These are phyloP conservation scores for Theobroma cacao DNA, from an alignment of 345 rosid species.

Conservation along the genomic window DNA sequence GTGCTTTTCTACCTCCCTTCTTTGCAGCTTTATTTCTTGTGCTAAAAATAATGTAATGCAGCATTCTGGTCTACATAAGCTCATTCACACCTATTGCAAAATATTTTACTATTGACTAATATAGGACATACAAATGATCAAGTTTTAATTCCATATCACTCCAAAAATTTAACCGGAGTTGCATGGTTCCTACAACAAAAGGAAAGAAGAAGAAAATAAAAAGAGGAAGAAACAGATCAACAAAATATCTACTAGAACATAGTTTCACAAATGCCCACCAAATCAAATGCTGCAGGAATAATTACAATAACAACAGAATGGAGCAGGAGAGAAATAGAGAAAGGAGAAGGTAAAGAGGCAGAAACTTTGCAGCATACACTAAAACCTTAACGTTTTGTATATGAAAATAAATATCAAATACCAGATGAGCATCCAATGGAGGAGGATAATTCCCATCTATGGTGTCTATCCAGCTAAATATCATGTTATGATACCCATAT, in stretches of 20 bases:
- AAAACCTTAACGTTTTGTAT: not conserved
- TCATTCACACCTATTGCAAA: not conserved
- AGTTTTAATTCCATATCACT: not conserved
- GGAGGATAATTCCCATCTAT: slow-evolving; percentile 83
- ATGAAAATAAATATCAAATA: slow-evolving; percentile 23
- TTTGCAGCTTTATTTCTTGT: not conserved
- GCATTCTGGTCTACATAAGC: not conserved
- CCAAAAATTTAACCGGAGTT: not conserved
- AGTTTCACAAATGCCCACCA: not conserved
- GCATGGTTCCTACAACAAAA: not conserved
- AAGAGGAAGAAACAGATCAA: not conserved
- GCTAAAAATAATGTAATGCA: not conserved
- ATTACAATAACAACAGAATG: not conserved
- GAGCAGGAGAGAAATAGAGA: not conserved
- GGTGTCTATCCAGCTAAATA: slow-evolving; percentile 99
- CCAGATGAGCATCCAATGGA: slow-evolving; percentile 93
- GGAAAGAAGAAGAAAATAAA: not conserved
- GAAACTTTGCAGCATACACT: not conserved
- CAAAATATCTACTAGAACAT: not conserved
- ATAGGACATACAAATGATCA: not conserved
- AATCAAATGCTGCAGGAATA: not conserved
- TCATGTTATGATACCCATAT: slow-evolving; percentile 96
- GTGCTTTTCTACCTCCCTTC: not conserved
- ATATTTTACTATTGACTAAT: not conserved
- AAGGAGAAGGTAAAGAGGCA: slow-evolving; percentile 7